Percentiles rank a stretch among this genome's conserved stretches.
phyloP scores from a whole-genome alignment of 2,329 filamentous ascomycete genomes.

The Pseudogymnoascus sp. region DNA sequence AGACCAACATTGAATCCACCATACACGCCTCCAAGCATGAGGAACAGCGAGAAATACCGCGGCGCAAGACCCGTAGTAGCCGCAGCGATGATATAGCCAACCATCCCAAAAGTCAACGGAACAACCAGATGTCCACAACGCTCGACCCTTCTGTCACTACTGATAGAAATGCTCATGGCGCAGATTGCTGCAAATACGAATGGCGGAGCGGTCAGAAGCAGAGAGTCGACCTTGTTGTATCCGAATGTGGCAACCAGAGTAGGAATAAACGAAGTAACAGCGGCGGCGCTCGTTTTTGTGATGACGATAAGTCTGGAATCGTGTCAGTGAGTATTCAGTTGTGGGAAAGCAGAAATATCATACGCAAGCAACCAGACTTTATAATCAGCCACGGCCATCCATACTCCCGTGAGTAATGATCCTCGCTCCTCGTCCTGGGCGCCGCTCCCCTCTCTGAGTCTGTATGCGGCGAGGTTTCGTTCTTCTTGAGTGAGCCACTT shows the following conservation, averaged over 20 bases:
- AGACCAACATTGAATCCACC: slow-evolving; percentile 18
- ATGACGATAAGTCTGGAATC: neutral
- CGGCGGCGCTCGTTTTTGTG: slow-evolving; percentile 13
- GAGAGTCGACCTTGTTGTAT: slow-evolving; percentile 16
- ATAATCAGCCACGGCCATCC: slow-evolving; percentile 18
- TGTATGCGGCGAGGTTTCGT: slow-evolving; percentile 12
- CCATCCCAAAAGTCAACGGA: slow-evolving; percentile 17
- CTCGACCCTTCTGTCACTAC: neutral
- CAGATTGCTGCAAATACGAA: slow-evolving; percentile 18
- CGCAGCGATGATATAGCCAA: slow-evolving; percentile 18
- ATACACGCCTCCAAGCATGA: slow-evolving; percentile 17
- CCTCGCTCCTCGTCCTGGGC: slow-evolving; percentile 15
- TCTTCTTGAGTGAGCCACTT: slow-evolving; percentile 19
- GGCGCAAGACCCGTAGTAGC: slow-evolving; percentile 15
- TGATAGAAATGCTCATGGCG: neutral
- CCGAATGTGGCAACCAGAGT: slow-evolving; percentile 26
- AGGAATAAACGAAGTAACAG: slow-evolving; percentile 20
- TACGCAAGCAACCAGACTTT: slow-evolving; percentile 17
- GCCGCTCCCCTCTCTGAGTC: slow-evolving; percentile 14
- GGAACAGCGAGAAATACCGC: slow-evolving; percentile 19
- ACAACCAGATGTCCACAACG: slow-evolving; percentile 15
- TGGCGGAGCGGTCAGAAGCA: slow-evolving; percentile 21
- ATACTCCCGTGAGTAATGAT: slow-evolving; percentile 13
- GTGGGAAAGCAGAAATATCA: neutral
- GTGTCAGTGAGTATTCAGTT: neutral